These are phyloP conservation scores for Suillus hirtellus DNA, from an alignment of 768 basidiomycete genomes.

Conservation along the genomic window DNA sequence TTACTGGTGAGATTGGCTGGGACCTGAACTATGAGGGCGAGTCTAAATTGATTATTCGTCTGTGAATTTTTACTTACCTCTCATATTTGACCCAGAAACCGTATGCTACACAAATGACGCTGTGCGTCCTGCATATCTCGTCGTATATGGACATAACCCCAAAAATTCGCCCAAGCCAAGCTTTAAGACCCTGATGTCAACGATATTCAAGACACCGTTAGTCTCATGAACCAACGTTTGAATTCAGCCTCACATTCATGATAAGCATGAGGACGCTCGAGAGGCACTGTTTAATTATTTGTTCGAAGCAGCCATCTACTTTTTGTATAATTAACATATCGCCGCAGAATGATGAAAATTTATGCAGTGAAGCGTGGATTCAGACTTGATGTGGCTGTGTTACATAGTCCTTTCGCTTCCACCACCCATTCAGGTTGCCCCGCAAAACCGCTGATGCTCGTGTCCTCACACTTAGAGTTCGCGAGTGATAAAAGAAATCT, in stretches of 20 bases:
- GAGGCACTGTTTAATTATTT: slow-evolving; percentile 14
- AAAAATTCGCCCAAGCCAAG: slow-evolving; percentile 16
- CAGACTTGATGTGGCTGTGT: neutral
- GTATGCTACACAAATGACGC: slow-evolving; percentile 69
- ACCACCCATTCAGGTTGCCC: no score
- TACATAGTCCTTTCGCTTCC: neutral
- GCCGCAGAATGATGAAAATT: neutral
- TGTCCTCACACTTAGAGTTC: neutral
- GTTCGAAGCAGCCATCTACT: slow-evolving; percentile 18
- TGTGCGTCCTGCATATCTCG: slow-evolving; percentile 62
- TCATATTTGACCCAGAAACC: slow-evolving; percentile 41
- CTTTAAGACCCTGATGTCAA: slow-evolving; percentile 30
- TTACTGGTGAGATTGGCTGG: slow-evolving; percentile 61
- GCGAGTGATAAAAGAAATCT: no score
- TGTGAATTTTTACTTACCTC: neutral
- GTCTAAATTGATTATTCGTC: slow-evolving; percentile 8
- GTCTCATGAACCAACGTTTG: slow-evolving; percentile 20
- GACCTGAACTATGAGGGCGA: slow-evolving; percentile 61
- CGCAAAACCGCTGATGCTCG: neutral
- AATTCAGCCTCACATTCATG: neutral
- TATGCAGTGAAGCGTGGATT: neutral
- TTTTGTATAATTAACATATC: neutral
- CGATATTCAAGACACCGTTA: slow-evolving; percentile 34
- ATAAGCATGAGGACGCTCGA: neutral
- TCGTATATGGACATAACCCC: slow-evolving; percentile 52